These are phyloP conservation scores for Dryas drummondii DNA, from an alignment of 306 rosid genomes.

Conservation along the genomic window DNA sequence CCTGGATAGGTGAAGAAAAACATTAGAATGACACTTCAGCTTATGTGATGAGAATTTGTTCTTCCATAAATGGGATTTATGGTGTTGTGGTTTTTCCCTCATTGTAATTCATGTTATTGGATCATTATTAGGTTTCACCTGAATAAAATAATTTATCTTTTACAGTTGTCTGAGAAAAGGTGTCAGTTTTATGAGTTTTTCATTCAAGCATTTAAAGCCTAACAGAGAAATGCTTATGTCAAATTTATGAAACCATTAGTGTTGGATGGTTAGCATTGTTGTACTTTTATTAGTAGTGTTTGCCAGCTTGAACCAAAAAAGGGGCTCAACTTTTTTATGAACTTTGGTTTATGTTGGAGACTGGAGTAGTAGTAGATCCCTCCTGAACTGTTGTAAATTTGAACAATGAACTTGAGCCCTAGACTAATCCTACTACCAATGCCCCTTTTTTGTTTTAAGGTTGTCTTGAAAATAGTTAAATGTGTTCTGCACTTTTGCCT, in stretches of 20 bases:
- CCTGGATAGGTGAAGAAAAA: not conserved
- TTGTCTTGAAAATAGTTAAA: not conserved
- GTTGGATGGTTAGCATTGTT: not conserved
- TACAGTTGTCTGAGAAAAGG: not conserved
- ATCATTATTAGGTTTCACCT: not conserved
- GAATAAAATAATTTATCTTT: not conserved
- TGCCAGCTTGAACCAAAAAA: not conserved
- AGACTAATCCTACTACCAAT: not conserved
- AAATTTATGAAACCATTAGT: not conserved
- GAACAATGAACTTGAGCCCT: not conserved
- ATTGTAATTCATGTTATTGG: not conserved
- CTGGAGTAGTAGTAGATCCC: too few relatives aligned
- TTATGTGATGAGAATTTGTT: not conserved
- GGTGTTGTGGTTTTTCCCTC: not conserved
- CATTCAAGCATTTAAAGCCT: not conserved
- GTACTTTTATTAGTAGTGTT: not conserved
- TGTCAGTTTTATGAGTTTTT: not conserved
- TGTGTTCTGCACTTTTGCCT: not conserved
- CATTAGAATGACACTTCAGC: not conserved
- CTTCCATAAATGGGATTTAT: not conserved
- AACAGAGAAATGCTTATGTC: not conserved
- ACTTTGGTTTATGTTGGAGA: too few relatives aligned
- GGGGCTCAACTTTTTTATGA: not conserved
- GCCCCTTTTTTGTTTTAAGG: not conserved
- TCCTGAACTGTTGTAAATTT: not conserved